Evolutionary conservation across 2,329 filamentous ascomycete species (phyloP).

Genomic region (Daldinia eschscholtzii): DNA sequence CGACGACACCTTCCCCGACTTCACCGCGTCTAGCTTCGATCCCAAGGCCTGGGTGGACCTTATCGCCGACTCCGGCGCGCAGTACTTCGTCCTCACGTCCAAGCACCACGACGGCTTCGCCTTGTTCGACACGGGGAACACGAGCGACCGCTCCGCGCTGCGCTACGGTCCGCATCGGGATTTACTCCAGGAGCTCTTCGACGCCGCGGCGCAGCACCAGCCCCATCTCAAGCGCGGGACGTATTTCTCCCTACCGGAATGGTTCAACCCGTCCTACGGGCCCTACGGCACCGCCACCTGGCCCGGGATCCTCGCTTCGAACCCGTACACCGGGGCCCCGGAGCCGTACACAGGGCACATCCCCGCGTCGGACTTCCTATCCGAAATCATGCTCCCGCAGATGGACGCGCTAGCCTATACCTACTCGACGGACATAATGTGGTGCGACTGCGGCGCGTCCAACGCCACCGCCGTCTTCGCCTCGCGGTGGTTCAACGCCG

Average conservation of each 20-base stretch:
- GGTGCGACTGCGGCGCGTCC: slow-evolving; percentile 61
- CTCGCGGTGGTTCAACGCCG: slow-evolving; percentile 58
- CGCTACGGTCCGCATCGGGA: slow-evolving; percentile 59
- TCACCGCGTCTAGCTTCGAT: slow-evolving; percentile 63
- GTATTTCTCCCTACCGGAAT: slow-evolving; percentile 64
- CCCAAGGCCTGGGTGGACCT: slow-evolving; percentile 61
- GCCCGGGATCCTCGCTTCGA: slow-evolving; percentile 56
- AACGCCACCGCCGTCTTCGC: slow-evolving; percentile 59
- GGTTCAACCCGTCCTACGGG: slow-evolving; percentile 62
- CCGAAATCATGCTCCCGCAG: slow-evolving; percentile 60
- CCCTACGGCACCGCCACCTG: slow-evolving; percentile 59
- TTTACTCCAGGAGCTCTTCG: slow-evolving; percentile 59
- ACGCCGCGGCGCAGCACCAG: slow-evolving; percentile 57
- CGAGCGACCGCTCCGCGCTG: slow-evolving; percentile 56
- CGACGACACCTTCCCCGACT: slow-evolving; percentile 67
- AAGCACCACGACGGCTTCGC: slow-evolving; percentile 64
- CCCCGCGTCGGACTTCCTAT: slow-evolving; percentile 57
- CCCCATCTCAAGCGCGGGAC: slow-evolving; percentile 59
- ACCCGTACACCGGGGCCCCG: slow-evolving; percentile 58
- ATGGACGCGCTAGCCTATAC: slow-evolving; percentile 60
- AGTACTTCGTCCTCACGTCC: slow-evolving; percentile 62
- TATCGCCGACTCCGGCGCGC: slow-evolving; percentile 54
- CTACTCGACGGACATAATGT: slow-evolving; percentile 62
- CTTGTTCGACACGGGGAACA: slow-evolving; percentile 56
- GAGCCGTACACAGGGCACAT: slow-evolving; percentile 60